phyloP scores from a whole-genome alignment of 805 yeast genomes.

The Myxozyma melibiosi region DNA sequence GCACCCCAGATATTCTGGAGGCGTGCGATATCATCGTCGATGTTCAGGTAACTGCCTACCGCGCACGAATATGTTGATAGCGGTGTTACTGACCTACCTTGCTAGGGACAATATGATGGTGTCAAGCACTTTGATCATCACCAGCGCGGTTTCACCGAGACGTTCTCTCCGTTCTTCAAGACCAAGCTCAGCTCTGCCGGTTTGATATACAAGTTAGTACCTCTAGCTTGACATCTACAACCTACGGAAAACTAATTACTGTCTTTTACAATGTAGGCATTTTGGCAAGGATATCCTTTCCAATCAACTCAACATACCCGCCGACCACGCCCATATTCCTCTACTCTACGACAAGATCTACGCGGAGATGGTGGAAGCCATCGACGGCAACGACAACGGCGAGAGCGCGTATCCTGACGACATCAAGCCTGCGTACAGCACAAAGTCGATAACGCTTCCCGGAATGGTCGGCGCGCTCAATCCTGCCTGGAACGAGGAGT shows the following conservation, averaged over 20 bases:
- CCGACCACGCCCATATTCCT: conserved; percentile 52
- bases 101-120: conserved; percentile 76
- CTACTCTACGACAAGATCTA: conserved; percentile 76
- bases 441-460: conserved; percentile 74
- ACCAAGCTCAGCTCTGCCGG: conserved; percentile 96
- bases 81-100: background rate
- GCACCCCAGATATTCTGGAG: conserved; percentile 83
- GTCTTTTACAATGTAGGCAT: conserved; percentile 37
- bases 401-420: conserved; percentile 66
- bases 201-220: conserved; percentile 64
- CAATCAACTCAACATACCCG: conserved; percentile 50
- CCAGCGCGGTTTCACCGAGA: conserved; percentile 84
- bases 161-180: conserved; percentile 59
- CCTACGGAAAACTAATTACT: background rate
- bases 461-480: conserved; percentile 76
- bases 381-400: conserved; percentile 97
- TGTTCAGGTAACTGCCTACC: conserved; percentile 72
- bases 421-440: conserved; percentile 65
- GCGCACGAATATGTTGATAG: background rate
- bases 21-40: conserved; percentile 90
- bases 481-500: conserved; percentile 79
- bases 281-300: conserved; percentile 48
- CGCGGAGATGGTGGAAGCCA: conserved; percentile 81
- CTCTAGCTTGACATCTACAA: background rate
- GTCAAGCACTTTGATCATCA: conserved; percentile 91